These are phyloP conservation scores for Paraurostyla sp. DNA, from an alignment of 73 alveolate genomes.

Conservation along the genomic window DNA sequence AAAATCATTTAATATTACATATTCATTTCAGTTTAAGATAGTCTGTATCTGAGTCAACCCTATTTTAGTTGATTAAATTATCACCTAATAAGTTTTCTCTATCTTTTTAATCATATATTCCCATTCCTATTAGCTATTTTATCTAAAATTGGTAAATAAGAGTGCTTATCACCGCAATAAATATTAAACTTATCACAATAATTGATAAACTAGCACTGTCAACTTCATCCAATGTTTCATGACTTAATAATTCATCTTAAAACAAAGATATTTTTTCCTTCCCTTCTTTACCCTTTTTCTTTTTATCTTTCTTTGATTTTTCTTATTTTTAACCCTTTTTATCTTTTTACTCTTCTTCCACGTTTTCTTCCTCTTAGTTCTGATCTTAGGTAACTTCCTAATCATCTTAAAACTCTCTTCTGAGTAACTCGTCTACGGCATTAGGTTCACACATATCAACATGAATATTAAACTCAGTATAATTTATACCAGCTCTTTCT, in stretches of 20 bases:
- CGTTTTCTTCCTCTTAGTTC: neutral
- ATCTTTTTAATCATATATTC: neutral
- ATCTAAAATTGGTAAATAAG: no score
- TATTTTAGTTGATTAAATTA: neutral
- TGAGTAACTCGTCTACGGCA: no score
- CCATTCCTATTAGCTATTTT: no score
- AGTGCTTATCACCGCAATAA: no score
- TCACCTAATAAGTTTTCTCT: no score
- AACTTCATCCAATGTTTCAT: no score
- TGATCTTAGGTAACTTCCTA: neutral
- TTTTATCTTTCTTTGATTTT: neutral
- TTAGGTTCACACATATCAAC: neutral
- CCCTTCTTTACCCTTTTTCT: neutral
- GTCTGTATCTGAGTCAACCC: neutral
- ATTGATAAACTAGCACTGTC: no score
- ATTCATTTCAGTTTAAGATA: neutral
- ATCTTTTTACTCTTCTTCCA: neutral
- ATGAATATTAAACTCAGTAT: constrained; percentile 22
- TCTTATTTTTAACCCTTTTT: neutral
- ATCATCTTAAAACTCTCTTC: neutral
- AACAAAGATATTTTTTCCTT: neutral
- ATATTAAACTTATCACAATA: no score
- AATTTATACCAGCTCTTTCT: neutral
- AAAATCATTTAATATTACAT: no score
- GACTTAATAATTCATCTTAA: no score